These are phyloP conservation scores for Tetraselmis striata DNA, from an alignment of 139 green algal species.

Conservation along the genomic window DNA sequence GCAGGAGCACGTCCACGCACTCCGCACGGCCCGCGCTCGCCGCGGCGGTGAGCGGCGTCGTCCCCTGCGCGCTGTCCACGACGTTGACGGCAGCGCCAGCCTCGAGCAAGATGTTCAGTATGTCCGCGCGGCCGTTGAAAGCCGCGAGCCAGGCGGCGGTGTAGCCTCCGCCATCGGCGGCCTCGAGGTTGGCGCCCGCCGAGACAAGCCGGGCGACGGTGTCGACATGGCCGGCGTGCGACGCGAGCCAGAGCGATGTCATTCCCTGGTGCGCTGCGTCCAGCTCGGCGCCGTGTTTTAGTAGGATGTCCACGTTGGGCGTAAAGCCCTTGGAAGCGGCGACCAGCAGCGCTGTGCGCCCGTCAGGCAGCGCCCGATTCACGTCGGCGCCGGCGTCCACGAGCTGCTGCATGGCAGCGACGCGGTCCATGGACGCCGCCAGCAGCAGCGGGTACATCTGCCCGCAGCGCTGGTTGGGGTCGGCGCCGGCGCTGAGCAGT, in stretches of 20 bases:
- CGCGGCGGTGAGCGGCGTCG: neutral
- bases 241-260: neutral
- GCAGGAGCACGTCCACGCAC: neutral
- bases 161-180: neutral
- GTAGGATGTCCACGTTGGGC: neutral
- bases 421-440: neutral
- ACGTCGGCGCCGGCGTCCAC: neutral
- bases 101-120: neutral
- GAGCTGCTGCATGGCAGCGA: neutral
- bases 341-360: neutral
- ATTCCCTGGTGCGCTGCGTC: neutral
- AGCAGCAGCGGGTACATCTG: neutral
- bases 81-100: neutral
- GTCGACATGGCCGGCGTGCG: neutral
- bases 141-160: neutral
- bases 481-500: neutral
- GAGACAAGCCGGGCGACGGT: neutral
- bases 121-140: neutral
- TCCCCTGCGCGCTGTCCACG: neutral
- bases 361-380: neutral
- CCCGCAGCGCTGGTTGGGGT: neutral
- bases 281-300: neutral
- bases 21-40: neutral
- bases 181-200: neutral
- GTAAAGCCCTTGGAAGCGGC: neutral